A percentile compares a stretch with the other conserved stretches of the same genome.
Conservation (phyloP, 768 basidiomycete species). For the Rhizopogon vulgaris region DNA sequence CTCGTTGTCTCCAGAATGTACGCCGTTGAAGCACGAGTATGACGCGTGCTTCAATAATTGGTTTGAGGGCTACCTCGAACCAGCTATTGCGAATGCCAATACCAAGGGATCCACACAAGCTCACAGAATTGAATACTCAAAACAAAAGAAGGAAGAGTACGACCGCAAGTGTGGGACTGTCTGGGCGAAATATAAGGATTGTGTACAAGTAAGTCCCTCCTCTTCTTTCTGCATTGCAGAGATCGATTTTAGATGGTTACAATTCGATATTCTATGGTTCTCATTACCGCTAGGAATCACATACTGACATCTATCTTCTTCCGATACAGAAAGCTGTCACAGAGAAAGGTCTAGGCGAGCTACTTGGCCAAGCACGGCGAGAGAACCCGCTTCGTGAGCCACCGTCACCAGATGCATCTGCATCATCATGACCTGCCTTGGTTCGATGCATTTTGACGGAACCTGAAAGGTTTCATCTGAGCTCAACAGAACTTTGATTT, state of each 20-base stretch:
- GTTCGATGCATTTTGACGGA: too few relatives aligned
- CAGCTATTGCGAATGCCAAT: conserved; percentile 43
- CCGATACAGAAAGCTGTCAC: conserved; percentile 64
- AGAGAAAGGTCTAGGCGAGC: conserved; percentile 66
- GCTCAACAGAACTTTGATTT: too few relatives aligned
- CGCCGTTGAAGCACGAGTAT: conserved; percentile 82
- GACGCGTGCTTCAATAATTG: conserved; percentile 96
- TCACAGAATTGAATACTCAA: conserved; percentile 55
- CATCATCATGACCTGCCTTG: neutral
- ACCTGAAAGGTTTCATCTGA: too few relatives aligned
- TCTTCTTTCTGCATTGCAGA: neutral
- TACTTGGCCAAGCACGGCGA: conserved; percentile 73
- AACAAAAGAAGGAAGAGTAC: conserved; percentile 82
- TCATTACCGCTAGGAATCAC: neutral
- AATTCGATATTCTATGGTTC: neutral
- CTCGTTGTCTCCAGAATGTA: conserved; percentile 81
- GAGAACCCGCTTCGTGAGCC: conserved; percentile 73
- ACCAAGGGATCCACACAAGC: conserved; percentile 33
- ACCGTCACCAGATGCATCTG: conserved; percentile 28
- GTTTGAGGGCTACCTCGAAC: conserved; percentile 96
- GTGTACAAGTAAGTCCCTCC: conserved; percentile 63
- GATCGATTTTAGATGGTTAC: conserved; percentile 1
- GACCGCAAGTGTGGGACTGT: conserved; percentile 77
- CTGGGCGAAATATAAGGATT: conserved; percentile 75
- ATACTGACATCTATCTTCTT: neutral